These are phyloP conservation scores for Coffea eugenioides DNA, from an alignment of 257 asterid genomes.

Conservation along the genomic window DNA sequence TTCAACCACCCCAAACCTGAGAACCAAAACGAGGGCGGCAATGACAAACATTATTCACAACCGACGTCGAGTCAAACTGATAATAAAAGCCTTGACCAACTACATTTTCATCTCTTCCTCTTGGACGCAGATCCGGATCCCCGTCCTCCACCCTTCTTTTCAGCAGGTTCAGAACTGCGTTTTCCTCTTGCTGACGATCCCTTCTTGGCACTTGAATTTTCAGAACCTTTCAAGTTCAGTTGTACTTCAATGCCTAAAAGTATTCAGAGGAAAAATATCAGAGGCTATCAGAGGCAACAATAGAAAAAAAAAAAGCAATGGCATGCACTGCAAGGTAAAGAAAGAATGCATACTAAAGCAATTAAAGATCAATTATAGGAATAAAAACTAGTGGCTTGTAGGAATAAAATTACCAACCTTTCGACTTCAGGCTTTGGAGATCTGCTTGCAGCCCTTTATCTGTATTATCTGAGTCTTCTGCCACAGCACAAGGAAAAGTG, in stretches of 20 bases:
- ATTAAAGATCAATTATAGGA: not conserved
- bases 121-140: slow-evolving; percentile 54
- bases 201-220: slow-evolving; percentile 51
- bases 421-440: slow-evolving; percentile 62
- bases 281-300: not conserved
- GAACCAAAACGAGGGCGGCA: slow-evolving; percentile 10
- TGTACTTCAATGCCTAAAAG: slow-evolving; percentile 61
- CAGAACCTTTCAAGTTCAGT: slow-evolving; percentile 74
- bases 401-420: slow-evolving; percentile 47
- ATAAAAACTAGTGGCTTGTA: not conserved
- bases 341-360: not conserved
- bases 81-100: not conserved
- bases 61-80: not conserved
- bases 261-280: not conserved
- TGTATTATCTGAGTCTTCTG: slow-evolving; percentile 47
- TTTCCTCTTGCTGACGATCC: slow-evolving; percentile 57
- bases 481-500: slow-evolving; percentile 22
- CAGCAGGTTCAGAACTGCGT: slow-evolving; percentile 41
- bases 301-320: not conserved
- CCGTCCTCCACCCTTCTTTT: slow-evolving; percentile 36
- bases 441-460: slow-evolving; percentile 65
- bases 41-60: slow-evolving; percentile 1
- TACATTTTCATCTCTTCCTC: slow-evolving; percentile 63
- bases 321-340: not conserved
- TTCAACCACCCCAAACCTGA: not conserved